Base-by-base conservation (phyloP, 345 rosid genomes). In the Xanthoceras sorbifolium region DNA sequence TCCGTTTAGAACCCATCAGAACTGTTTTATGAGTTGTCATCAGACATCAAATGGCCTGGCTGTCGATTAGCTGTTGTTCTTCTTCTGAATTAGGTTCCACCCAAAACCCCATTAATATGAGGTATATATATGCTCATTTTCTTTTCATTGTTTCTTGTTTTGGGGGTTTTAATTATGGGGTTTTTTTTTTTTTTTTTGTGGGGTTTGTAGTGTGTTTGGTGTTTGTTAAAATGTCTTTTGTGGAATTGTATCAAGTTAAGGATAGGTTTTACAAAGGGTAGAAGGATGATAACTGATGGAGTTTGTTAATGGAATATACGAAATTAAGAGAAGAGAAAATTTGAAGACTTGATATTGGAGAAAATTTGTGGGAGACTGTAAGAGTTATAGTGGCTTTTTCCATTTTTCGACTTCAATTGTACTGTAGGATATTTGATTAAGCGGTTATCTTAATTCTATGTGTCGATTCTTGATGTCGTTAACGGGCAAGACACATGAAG, bases 71-170 rank as follows among this genome's bases (percentile, higher is more conserved):
- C 77, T 89, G 92, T 77, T 86, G 92, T 20, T 84, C 91, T 4
- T 87, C 90, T 61, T 79, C 91, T 25, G 80, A 81, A 29, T 75
- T 67, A 67, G 90, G 87, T 84, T 79, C 92, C 20, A 6, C 79
- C 64, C 77, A 94, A 29, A 87, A 89, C 23, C 76, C 87, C 63
- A 11, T 81, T 72, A 89, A 82, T 55, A 28, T 80, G 4, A 92
- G 92, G 98, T 91, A 55, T 32, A 20, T 28, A 38, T 42, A 5
- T 32, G 6, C 4, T 14, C 22, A 20, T 55, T 28, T 10, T 31
- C 3, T 28, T 36, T 66, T 42, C 4, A 15, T 38, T 4, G 5
- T 10, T 52, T 9, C 5, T 2, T 11, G 34, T 72, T 9, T 50
- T 2, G 25, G 64, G 32, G 14, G 20, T 46, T 64, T 17, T n/a